Evolutionary conservation across 139 green algal species (phyloP), one percentile per base, ranked within the genome.

Genomic region (Chlorella sorokiniana): DNA sequence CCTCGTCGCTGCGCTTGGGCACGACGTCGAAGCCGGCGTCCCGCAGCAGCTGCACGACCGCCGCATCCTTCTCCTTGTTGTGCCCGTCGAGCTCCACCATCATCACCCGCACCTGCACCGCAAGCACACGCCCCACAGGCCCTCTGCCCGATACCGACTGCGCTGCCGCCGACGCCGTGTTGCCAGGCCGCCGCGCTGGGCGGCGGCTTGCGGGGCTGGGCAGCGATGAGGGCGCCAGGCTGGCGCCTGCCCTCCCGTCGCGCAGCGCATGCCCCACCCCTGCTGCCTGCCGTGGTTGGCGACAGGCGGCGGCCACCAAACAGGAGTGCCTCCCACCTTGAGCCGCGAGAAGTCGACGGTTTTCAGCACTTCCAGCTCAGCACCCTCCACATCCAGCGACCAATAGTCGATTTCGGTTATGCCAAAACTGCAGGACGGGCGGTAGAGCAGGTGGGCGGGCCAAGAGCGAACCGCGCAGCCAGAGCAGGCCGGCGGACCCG

Each of bases 351-450:
- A 72, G 18, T 72, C 65, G 18, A 72, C 35, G 11, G 35, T 45
- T 10, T 72, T 72, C 33, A 72, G 65, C 65, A 72, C 65, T 35
- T 72, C 65, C 65, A 72, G 65, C 65, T 72, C 65, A 10, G 20
- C 65, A 5, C 65, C 65, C 65, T 72, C 65, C 35, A 72, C 65
- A n/a, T 72, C 65, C 6, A 72, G 65, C 14, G 16, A 35, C 65
- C 65, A 72, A 2, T 51, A 23, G 18, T 72, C 65, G 9, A 51
- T 41, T 8, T 41, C 11, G 23, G 8, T 16, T 14, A 72, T 51
- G 22, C 38, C 37, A n/a, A 52, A 72, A 11, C 65, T 72, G 65
- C 35, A 48, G 61, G 4, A 56, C 14, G 48, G 48, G 48, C 14
- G 48, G 48, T 16, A 56, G 48, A 16, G 48, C 48, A 56, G 48